Base-by-base conservation (phyloP, 2,329 filamentous ascomycete genomes). In the Hymenotorrendiella dingleyae region DNA sequence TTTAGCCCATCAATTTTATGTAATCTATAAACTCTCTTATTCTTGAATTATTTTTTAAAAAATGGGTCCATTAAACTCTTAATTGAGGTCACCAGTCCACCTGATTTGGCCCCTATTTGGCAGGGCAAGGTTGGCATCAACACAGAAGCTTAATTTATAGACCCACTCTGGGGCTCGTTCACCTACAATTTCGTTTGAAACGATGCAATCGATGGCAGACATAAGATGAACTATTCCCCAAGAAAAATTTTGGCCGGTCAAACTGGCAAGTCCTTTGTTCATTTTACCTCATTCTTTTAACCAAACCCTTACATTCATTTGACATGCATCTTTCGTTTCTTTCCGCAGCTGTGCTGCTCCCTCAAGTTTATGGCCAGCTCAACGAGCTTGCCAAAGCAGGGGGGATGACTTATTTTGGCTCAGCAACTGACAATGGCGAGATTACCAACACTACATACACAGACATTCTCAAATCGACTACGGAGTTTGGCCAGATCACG, bases 401-500 rank as follows among this genome's bases (percentile, higher is more conserved):
- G 32, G 78, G 77, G 14, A 67, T 74, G 48, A 57, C 70, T 48
- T 72, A 76, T 52, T 76, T 78, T 30, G 62, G 75, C 34, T 76
- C 78, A 1, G 79, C 80, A 1, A 76, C 78, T 29, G 76, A 84
- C 57, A 71, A 76, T 49, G 23, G 37, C 6, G 40, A 36, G 14
- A 59, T 77, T 26, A 67, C 63, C 30, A 75, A 84, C 60, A 57
- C 63, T 10, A 54, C 68, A 19, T 84, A 84, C 59, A 63, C 70
- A 14, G 58, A 63, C 16, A 74, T 81, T 48, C 65, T 80, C 10
- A 68, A 68, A 49, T 65, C 79, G 58, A 63, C 57, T 9, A 63
- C 66, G 30, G 76, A 82, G 54, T 83, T 84, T 52, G 80, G 80
- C 19, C 72, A 79, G 58, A 69, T 81, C 17, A 82, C 80, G 0